phyloP scores from a whole-genome alignment of 1,284 basidiomycete species.

The Microbotryum silenes-acaulis region DNA sequence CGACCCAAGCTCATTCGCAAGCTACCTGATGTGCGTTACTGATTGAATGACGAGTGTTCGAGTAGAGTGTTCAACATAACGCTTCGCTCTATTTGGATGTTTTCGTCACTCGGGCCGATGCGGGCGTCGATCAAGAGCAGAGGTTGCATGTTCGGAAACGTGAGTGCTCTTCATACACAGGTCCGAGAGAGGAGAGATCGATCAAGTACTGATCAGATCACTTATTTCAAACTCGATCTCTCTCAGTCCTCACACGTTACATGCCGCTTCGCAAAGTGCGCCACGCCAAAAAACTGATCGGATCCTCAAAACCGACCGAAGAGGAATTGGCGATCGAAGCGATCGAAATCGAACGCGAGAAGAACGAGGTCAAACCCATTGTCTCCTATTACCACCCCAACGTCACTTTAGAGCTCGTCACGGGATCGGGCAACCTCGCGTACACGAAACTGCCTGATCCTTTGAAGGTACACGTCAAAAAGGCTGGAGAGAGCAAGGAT shows the following conservation, averaged over 20 bases:
- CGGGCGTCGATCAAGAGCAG: constrained; percentile 38
- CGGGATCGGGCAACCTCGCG: constrained; percentile 56
- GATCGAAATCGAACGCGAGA: constrained; percentile 32
- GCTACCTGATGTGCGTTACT: constrained; percentile 1
- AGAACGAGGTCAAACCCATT: constrained; percentile 34
- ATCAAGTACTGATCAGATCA: too few species aligned
- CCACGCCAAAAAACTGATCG: constrained; percentile 75
- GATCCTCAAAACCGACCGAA: constrained; percentile 37
- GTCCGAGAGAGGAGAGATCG: too few species aligned
- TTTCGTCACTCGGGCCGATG: constrained; percentile 60
- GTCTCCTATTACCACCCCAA: constrained; percentile 86
- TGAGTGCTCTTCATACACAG: constrained; percentile 43
- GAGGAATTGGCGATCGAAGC: constrained; percentile 47
- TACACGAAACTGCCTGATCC: constrained; percentile 57
- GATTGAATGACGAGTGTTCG: background rate
- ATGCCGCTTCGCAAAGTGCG: constrained; percentile 61
- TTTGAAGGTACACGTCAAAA: constrained; percentile 39
- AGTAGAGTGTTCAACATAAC: constrained; percentile 66
- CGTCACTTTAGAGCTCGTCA: constrained; percentile 75
- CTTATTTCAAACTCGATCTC: too few species aligned
- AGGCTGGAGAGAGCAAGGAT: constrained; percentile 1
- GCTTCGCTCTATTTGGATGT: constrained; percentile 63
- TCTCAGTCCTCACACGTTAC: constrained; percentile 73
- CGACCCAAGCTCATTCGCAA: constrained; percentile 1
- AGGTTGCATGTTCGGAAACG: constrained; percentile 69